A percentile compares a stretch with the other conserved stretches of the same genome.
Evolutionary conservation across 768 basidiomycete genomes (phyloP).

Genomic region (Daedaleopsis sinensis): DNA sequence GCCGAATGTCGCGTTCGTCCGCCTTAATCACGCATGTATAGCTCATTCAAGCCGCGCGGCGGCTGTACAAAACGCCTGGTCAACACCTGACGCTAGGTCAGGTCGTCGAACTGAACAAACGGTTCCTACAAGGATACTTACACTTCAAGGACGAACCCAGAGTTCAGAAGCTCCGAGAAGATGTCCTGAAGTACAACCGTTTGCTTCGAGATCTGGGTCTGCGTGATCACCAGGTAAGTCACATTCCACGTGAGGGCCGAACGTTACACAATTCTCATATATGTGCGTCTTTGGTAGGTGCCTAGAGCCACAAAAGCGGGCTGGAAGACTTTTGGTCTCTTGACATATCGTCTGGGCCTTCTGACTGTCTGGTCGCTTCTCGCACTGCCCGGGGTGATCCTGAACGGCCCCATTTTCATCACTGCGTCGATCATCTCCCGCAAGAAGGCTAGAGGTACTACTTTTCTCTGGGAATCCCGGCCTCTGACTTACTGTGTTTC

Average conservation of each 20-base stretch:
- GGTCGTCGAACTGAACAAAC: constrained; percentile 92
- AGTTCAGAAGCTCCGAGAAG: constrained; percentile 75
- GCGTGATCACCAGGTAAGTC: constrained; percentile 83
- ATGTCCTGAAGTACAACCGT: constrained; percentile 90
- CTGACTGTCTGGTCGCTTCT: constrained; percentile 81
- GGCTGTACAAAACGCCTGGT: constrained; percentile 92
- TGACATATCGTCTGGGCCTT: constrained; percentile 80
- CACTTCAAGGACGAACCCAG: constrained; percentile 93
- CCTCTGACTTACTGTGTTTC: not conserved
- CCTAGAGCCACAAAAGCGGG: constrained; percentile 83
- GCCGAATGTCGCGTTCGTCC: not conserved
- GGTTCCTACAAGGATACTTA: constrained; percentile 90
- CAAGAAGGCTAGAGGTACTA: constrained; percentile 82
- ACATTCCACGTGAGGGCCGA: not conserved
- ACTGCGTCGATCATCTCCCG: constrained; percentile 86
- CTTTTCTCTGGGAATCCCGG: not conserved
- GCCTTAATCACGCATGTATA: constrained; percentile 31
- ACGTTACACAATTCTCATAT: not conserved
- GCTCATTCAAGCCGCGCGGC: constrained; percentile 94
- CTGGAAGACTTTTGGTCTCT: constrained; percentile 84
- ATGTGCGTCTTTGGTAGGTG: constrained; percentile 51
- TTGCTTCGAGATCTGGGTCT: constrained; percentile 86
- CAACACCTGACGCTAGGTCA: constrained; percentile 94
- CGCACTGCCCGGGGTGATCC: constrained; percentile 86
- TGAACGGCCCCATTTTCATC: constrained; percentile 94